phyloP scores from a whole-genome alignment of 192 early-diverging fungal species.

The Paraglomus brasilianum region DNA sequence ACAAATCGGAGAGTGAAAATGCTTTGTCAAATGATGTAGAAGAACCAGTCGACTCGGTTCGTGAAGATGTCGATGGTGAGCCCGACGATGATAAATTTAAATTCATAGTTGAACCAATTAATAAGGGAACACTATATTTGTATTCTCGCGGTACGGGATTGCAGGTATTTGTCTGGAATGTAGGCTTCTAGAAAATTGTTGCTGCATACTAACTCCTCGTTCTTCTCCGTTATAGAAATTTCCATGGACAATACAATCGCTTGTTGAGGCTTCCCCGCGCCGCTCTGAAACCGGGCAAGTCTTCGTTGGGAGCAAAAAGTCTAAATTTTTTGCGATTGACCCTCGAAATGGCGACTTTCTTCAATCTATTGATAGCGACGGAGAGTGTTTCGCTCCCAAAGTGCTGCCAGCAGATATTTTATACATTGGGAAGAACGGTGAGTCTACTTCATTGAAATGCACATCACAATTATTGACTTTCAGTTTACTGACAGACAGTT shows the following conservation, averaged over 20 bases:
- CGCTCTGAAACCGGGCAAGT: conserved; percentile 51
- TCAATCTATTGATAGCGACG: conserved; percentile 53
- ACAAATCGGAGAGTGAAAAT: conserved; percentile 30
- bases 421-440: conserved; percentile 44
- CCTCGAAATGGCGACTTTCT: conserved; percentile 63
- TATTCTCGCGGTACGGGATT: conserved; percentile 51
- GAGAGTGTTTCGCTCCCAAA: conserved; percentile 27
- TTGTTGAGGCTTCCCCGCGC: conserved; percentile 62
- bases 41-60: conserved; percentile 8
- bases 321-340: conserved; percentile 69
- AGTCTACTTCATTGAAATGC: conserved; percentile 10
- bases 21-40: neutral
- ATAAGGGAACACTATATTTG: conserved; percentile 66
- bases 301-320: conserved; percentile 67
- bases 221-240: conserved; percentile 48
- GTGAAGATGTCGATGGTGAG: conserved; percentile 6
- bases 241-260: conserved; percentile 65
- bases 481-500: neutral
- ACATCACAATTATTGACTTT: conserved; percentile 2
- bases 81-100: conserved; percentile 39
- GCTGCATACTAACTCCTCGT: neutral
- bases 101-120: conserved; percentile 74
- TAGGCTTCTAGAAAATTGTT: neutral
- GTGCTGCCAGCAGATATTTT: conserved; percentile 37
- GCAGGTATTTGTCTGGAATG: conserved; percentile 45